Base-by-base conservation (phyloP, 2,329 filamentous ascomycete species). In the Alternaria gaisen region DNA sequence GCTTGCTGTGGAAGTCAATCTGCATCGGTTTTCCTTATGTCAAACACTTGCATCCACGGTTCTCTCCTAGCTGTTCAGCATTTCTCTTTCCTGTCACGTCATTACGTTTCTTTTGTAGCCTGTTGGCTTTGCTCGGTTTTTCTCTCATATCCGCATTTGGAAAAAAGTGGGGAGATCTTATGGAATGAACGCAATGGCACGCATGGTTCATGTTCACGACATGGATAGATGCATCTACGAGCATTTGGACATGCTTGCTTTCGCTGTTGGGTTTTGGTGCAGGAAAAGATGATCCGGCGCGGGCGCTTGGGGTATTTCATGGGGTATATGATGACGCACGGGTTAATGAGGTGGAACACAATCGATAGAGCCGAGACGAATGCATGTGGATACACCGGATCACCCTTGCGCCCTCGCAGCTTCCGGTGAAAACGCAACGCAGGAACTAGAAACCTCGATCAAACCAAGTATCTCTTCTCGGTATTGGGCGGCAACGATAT, bases 281-380 rank as follows among this genome's bases (percentile, higher is more conserved):
- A 57, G 56, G 60, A 46, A 60, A 48, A 54, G 62, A 62, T 50
- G 56, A 61, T 58, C 69, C 64, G 66, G 69, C 71, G 75, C 75
- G 57, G 75, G 75, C 75, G 69, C 70, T 69, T 74, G 73, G 67
- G 61, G 55, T 63, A 59, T 51, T 51, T 42, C 22, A 60, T 56
- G 53, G 57, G 61, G 61, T 61, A 59, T 65, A 68, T 61, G 67
- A 75, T 75, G 70, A 75, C 69, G 62, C 63, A 65, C 56, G 65
- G 44, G 60, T 51, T 67, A 59, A 66, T 60, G 70, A 61, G 63
- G 46, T 59, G 56, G 60, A 65, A 54, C 67, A 62, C 40, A 56
- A 22, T 55, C 32, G 36, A 62, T 46, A 58, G 52, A 48, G 56
- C 58, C 57, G 61, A 53, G 61, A 66, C 62, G 67, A 60, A 60